These are phyloP conservation scores for Phytophthora ohioensis DNA, from an alignment of 352 stramenopile species.

Conservation along the genomic window DNA sequence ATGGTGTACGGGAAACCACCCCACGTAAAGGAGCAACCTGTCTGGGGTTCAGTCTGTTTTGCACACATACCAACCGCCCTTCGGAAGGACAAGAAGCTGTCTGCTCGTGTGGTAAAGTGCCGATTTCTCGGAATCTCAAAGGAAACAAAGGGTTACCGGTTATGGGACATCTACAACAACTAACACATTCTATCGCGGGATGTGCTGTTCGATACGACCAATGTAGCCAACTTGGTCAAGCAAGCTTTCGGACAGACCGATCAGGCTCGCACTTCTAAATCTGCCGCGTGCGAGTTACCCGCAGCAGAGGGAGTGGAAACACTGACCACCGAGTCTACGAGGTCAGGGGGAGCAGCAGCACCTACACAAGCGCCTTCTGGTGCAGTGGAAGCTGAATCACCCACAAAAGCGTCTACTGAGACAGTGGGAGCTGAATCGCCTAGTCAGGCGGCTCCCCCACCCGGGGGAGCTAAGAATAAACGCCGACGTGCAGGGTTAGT, in stretches of 20 bases:
- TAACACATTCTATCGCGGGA: slow-evolving; percentile 14
- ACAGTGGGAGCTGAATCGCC: neutral
- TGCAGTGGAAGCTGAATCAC: neutral
- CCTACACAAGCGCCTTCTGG: neutral
- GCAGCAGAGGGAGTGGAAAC: neutral
- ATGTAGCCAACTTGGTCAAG: slow-evolving; percentile 8
- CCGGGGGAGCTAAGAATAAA: neutral
- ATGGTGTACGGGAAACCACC: neutral
- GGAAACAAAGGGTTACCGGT: slow-evolving; percentile 14
- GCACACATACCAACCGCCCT: neutral
- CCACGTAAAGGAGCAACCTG: neutral
- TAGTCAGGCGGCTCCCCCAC: neutral
- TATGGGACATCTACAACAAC: slow-evolving; percentile 21
- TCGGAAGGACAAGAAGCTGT: slow-evolving; percentile 17
- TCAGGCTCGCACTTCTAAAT: slow-evolving; percentile 8
- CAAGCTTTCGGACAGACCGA: slow-evolving; percentile 7
- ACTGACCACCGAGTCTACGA: neutral
- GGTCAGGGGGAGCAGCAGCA: neutral
- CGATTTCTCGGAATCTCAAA: slow-evolving; percentile 4
- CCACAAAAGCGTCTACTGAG: neutral
- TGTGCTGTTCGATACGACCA: slow-evolving; percentile 23
- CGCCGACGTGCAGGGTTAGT: no score
- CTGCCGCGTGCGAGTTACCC: slow-evolving; percentile 1
- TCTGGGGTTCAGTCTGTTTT: slow-evolving; percentile 14
- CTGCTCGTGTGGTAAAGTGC: slow-evolving; percentile 10